phyloP scores from a whole-genome alignment of 164 flowering plant species.

The Vitis labrusca region DNA sequence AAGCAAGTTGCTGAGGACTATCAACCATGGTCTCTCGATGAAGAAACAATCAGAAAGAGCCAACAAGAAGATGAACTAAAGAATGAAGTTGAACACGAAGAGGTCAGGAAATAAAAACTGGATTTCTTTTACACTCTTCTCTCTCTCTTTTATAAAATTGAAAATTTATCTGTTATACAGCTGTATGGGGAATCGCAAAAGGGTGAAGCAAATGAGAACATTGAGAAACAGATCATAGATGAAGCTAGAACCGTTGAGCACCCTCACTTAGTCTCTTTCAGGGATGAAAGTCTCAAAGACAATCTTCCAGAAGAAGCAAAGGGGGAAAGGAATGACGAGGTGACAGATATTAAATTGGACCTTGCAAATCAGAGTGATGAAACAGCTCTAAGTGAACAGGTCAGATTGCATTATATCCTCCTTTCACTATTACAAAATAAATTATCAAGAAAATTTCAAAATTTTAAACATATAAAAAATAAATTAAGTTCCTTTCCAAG shows the following conservation, averaged over 20 bases:
- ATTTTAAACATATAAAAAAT: not conserved
- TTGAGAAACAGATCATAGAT: constrained; percentile 4
- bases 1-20: constrained; percentile 16
- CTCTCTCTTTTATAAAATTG: not conserved
- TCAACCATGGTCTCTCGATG: constrained; percentile 10
- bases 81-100: constrained; percentile 13
- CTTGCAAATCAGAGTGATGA: constrained; percentile 1
- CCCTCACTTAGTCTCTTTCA: constrained; percentile 4
- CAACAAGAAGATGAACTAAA: constrained; percentile 16
- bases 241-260: constrained; percentile 13
- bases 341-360: constrained; percentile 8
- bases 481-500: not conserved
- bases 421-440: not conserved
- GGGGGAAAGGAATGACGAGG: constrained; percentile 2
- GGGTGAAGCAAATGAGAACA: constrained; percentile 4
- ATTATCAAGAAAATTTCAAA: too few relatives aligned
- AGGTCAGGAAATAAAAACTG: constrained; percentile 12
- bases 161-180: constrained; percentile 17
- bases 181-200: constrained; percentile 12
- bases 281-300: constrained; percentile 7
- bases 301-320: constrained; percentile 8
- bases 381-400: constrained; percentile 14
- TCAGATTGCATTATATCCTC: constrained; percentile 6
- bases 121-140: not conserved
- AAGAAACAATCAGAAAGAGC: constrained; percentile 18